Base-by-base conservation (phyloP, 352 stramenopile species). In the Blastocystis sp. region DNA sequence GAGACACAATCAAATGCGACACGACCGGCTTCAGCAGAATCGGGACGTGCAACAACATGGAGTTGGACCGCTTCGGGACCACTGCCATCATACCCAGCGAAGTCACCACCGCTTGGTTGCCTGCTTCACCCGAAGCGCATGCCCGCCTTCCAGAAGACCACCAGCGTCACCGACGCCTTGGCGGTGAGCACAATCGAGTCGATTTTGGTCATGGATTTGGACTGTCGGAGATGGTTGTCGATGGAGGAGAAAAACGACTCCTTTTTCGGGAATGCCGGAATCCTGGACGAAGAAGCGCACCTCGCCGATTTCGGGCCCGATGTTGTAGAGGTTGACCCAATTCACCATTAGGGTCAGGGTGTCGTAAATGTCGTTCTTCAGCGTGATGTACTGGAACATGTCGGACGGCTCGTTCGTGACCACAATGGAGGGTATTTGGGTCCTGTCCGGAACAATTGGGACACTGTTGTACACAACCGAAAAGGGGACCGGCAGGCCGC, bases 351-450 rank as follows among this genome's bases (percentile, higher is more conserved):
- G 9, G 10, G n/a, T 21, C 28, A 84, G 38, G 5, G 14, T 23
- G n/a, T 84, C 74, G 40, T 52, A 84, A 21, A 84, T 66, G 9
- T 69, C 53, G n/a, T 69, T 84, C 28, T 84, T 69, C 19, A 84
- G 38, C 4, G 38, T 52, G 41, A 84, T 23, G 19, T 66, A 52
- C 23, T 52, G 23, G 14, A 66, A 43, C 40, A 56, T 60, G 7
- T 40, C 52, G 2, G 48, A 2, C 41, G 66, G 10, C n/a, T 76
- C 38, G 48, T 76, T 45, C 52, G 41, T 45, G 34, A 76, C 40
- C 7, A 76, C n/a, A 2, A 76, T 2, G 10, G 66, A 52, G 21
- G 66, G 66, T 23, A 48, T 76, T 14, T 76, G 23, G 38, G n/a
- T 38, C 10, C 7, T 3, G 34, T 19, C 21, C 23, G 21, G 48